Base-by-base conservation (phyloP, 2,329 filamentous ascomycete genomes). In the Cladosporium sphaerospermum region DNA sequence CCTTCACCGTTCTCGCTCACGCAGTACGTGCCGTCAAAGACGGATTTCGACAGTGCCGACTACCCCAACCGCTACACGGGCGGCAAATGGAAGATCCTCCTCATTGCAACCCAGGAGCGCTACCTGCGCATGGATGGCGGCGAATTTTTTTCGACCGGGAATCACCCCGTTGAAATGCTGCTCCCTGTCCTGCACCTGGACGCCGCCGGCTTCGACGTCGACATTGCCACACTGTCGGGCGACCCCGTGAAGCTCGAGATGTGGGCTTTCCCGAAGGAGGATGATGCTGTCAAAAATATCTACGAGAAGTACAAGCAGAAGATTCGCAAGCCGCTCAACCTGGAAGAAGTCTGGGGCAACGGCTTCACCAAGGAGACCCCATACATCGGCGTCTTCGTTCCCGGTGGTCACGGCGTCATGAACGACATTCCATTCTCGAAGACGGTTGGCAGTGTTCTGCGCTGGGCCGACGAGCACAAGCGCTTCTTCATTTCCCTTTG, bases 111-210 rank as follows among this genome's bases (percentile, higher is more conserved):
- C 7, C 58, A 60, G 47, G 58, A 60, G 39, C 57, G 57, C 10
- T 60, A 60, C 51, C 51, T 60, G 13, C 28, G 34, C 36, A 60
- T 60, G 58, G 53, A 34, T 16, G 57, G 45, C 14, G 58, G 57
- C 47, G 41, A 59, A 47, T 60, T 60, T 42, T 60, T 60, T 55
- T 60, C 58, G 23, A 60, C 58, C 2, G 58, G 58, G 32, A 60
- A 60, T 18, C 58, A 60, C 40, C 58, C 57, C 1, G 58, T 60
- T 16, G 58, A 57, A 39, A 61, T 55, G 59, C 56, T 60, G n/a
- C 51, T 60, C 7, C 58, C 58, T 10, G 16, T 60, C 10, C 37
- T 60, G 18, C 58, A 60, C 42, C 56, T 60, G n/a, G 56, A 60
- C 31, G 43, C 52, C 9, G 58, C 58, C 16, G 58, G 58, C 28